Base-by-base conservation (phyloP, 805 yeast genomes). In the Priceomyces carsonii region DNA sequence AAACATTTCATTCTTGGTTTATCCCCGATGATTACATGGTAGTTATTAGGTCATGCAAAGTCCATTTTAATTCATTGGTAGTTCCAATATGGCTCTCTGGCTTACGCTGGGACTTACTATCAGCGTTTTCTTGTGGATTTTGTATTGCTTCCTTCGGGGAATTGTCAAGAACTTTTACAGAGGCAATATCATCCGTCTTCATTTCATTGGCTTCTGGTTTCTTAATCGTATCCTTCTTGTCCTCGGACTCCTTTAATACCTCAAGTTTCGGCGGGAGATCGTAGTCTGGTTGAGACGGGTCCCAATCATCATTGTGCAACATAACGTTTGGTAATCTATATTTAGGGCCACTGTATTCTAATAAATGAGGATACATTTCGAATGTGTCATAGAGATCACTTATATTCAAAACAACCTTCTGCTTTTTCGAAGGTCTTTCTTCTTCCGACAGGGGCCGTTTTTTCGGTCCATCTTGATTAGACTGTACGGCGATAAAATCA, bases 341-440 rank as follows among this genome's bases (percentile, higher is more conserved):
- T 25, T 69, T 58, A 2, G 88, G 77, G 5, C 88, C 87, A 43
- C 75, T 67, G 3, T 85, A 82, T 45, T 85, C 89, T 5, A 82
- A 69, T 32, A 83, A 54, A 54, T 79, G 82, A 1, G 93, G 93
- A 29, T 74, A 71, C 44, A 80, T 69, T 33, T 69, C 76, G 15
- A 85, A 63, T 0, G 90, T 73, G 43, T 83, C 82, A 51, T 69
- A 70, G 50, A 85, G 49, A 51, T 85, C 93, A 44, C 82, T 88
- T 39, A 78, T 72, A 2, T 82, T 77, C 32, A 85, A 56, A 0
- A 75, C 71, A 5, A 29, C 26, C 13, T 35, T 32, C 6, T 21
- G 28, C 20, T 30, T 31, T 19, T 44, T 42, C 2, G 41, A 24
- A 8, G 25, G 28, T 13, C 26, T 36, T 14, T 45, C 45, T 38